Percentiles rank a stretch among this genome's conserved stretches.
These are phyloP conservation scores for Microsporum ferrugineum DNA, from an alignment of 2,329 filamentous ascomycete genomes.

Conservation along the genomic window DNA sequence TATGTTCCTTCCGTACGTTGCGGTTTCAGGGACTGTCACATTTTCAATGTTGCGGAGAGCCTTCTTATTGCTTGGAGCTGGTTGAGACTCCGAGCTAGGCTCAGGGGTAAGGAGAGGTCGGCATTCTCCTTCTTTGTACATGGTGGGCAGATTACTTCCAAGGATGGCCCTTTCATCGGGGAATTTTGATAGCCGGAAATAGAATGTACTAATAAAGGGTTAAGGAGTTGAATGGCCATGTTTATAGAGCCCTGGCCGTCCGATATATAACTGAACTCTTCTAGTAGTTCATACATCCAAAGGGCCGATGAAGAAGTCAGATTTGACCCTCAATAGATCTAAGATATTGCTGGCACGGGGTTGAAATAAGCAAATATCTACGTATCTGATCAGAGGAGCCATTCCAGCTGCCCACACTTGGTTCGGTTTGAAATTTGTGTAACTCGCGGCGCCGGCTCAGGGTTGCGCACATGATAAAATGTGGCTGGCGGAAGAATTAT, in stretches of 20 bases:
- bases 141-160: not conserved
- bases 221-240: not conserved
- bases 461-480: not conserved
- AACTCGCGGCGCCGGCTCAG: not conserved
- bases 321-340: not conserved
- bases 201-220: not conserved
- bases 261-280: not conserved
- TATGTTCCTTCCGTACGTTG: conserved; percentile 47
- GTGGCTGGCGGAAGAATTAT: not conserved
- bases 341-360: not conserved
- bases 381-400: not conserved
- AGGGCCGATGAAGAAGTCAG: not conserved
- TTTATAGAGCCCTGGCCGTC: not conserved
- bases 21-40: conserved; percentile 49
- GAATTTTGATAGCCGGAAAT: no score
- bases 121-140: not conserved
- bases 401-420: not conserved
- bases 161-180: not conserved
- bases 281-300: not conserved
- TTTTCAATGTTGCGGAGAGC: conserved; percentile 38
- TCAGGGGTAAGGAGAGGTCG: conserved; percentile 4
- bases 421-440: not conserved
- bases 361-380: not conserved
- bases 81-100: not conserved
- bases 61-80: not conserved